Conservation (phyloP, 495 filamentous ascomycete species). For the Trichocladium uniseriatum region DNA sequence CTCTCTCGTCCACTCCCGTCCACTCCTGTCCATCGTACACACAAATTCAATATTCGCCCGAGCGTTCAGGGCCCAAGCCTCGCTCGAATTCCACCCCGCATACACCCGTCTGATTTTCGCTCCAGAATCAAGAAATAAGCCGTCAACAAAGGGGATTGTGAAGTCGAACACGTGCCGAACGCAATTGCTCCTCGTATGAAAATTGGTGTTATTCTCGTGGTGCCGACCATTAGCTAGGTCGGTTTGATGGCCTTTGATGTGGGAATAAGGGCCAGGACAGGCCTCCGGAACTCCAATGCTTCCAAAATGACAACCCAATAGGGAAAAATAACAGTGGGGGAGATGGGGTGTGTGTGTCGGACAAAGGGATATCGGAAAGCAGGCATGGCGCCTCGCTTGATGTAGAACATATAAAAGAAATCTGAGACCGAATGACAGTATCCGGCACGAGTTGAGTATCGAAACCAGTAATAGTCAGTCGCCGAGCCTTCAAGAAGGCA, state of each 20-base stretch:
- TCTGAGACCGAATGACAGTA: neutral
- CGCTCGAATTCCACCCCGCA: neutral
- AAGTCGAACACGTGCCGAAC: no score
- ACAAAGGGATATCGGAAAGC: neutral
- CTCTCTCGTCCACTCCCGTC: neutral
- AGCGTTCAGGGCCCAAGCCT: neutral
- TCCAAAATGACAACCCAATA: neutral
- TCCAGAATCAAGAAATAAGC: neutral
- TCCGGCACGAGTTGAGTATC: neutral
- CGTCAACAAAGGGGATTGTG: conserved; percentile 8
- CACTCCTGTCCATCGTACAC: neutral
- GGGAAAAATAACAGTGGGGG: neutral
- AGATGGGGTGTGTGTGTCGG: neutral
- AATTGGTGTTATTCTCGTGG: no score
- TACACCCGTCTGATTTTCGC: neutral
- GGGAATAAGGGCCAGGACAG: neutral
- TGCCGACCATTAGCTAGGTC: neutral
- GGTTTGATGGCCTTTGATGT: neutral
- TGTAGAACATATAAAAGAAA: neutral
- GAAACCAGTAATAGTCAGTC: neutral
- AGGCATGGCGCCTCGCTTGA: neutral
- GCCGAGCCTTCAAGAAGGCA: conserved; percentile 8
- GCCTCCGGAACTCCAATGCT: neutral
- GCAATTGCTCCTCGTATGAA: no score
- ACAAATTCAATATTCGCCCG: neutral